Evolutionary conservation across 257 asterid species (phyloP), one percentile per base, ranked within the genome.

Genomic region (Solanum arcanum): DNA sequence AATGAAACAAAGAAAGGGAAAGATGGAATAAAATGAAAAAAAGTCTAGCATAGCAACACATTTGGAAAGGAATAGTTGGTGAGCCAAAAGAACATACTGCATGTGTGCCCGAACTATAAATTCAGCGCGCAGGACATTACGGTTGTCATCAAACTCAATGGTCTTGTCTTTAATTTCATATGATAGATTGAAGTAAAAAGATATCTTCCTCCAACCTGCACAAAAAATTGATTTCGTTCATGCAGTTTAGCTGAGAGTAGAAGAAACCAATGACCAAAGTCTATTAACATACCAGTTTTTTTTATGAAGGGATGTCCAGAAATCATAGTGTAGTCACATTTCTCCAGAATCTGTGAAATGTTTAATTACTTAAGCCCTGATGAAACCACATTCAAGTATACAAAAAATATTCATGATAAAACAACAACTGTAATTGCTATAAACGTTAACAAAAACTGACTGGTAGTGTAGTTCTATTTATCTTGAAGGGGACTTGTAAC

Each of bases 201-300:
- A 94, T 87, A 97, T 97, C 96, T 97, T 97, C 92, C 98, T 95
- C 99, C 98, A 95, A 75, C 98, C 99, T 97, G 27, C 66, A 27
- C 85, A 41, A 77, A 41, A 76, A 49, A 1, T 83, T 78, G 37
- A 33, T 66, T n/a, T 20, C 12, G 29, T 44, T 78, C 74, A 84
- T 18, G 42, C 25, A 86, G 13, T 91, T 25, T 75, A 87, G 31
- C 69, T 66, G 86, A 47, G 33, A 74, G 56, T 41, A 66, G 42
- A 72, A 62, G 47, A 64, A 87, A 90, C 80, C 44, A 87, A 70
- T 35, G 21, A 59, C 25, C 37, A 29, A 23, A 52, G 39, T 59
- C 70, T 89, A 49, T 84, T 35, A n/a, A 25, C 60, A 42, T 87
- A 95, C 99, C 99, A 82, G 98, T 81, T 88, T 97, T 97, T 90